Conservation (phyloP, 768 basidiomycete genomes). For the Russula brevipes region DNA sequence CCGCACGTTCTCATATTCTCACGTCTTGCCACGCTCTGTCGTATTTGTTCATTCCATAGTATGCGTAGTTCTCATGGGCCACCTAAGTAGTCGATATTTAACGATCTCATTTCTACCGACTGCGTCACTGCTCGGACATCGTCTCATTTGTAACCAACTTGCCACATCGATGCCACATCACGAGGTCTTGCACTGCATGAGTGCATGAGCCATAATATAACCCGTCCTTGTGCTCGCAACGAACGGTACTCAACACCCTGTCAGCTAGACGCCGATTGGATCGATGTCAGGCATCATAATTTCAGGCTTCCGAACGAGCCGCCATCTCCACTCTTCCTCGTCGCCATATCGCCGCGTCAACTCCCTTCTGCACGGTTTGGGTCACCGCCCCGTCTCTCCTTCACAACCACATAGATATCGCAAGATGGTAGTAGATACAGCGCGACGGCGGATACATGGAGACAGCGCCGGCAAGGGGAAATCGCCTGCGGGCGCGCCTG, state of each 20-base stretch:
- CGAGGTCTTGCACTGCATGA: not conserved
- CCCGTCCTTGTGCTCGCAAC: too few relatives aligned
- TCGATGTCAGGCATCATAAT: conserved; percentile 5
- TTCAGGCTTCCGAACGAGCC: not conserved
- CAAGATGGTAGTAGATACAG: not conserved
- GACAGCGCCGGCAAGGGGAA: conserved; percentile 8
- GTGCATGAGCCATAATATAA: too few relatives aligned
- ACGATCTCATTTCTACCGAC: not conserved
- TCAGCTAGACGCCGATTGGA: conserved; percentile 1
- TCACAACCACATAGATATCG: not conserved
- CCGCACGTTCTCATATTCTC: conserved; percentile 1
- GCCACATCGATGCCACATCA: conserved; percentile 1
- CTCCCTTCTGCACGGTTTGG: not conserved
- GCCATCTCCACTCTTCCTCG: not conserved
- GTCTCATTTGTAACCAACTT: conserved; percentile 2
- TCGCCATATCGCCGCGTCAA: not conserved
- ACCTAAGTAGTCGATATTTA: conserved; percentile 13
- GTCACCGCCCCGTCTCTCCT: not conserved
- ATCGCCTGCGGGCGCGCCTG: not conserved
- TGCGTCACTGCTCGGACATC: not conserved
- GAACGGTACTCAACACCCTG: too few relatives aligned
- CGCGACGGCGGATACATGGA: conserved; percentile 12
- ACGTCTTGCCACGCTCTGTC: conserved; percentile 3
- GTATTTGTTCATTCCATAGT: conserved; percentile 1
- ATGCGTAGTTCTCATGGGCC: conserved; percentile 7